Evolutionary conservation across 257 asterid genomes (phyloP), one percentile per base, ranked within the genome.

Genomic region (Nicotiana otophora): DNA sequence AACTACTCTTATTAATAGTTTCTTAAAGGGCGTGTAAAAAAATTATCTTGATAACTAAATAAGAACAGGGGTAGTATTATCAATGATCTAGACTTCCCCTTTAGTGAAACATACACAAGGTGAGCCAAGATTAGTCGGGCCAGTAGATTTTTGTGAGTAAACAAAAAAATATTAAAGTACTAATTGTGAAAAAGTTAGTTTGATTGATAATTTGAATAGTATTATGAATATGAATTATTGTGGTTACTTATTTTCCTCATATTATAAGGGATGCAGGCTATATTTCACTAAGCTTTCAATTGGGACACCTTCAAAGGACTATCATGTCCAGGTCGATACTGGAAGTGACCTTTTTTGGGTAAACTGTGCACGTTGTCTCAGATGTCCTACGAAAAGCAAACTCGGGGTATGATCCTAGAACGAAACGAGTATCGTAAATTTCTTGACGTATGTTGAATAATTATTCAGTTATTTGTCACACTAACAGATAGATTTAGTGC

Each of bases 271-370:
- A 23, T 83, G 88, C 89, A 89, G 96, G 84, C 87, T 92, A 42
- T 92, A 89, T 86, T 92, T 84, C 78, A 89, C 96, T 55, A 90
- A 86, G 82, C 70, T 92, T 58, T 84, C 90, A 58, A 90, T 90
- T 5, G 96, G 94, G 23, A 88, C 83, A 65, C 96, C 96, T 78
- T 87, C 96, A 8, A 82, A 84, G 14, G 90, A 92, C 84, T 92
- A 88, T 84, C 91, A 89, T 64, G 91, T 92, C 72, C 96, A 92
- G 87, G 87, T 92, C 2, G 96, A 92, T 82, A 92, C 96, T 4
- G 96, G 96, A 82, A 92, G 96, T 79, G 94, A 92, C 84, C 87
- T 90, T 23, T 81, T 89, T 23, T 89, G 96, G 96, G 87, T 92
- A 68, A 92, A 88, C 66, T 89, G 96, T 81, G 88, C 86, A 10